Conservation (phyloP, 768 basidiomycete genomes). For the Suillus plorans region DNA sequence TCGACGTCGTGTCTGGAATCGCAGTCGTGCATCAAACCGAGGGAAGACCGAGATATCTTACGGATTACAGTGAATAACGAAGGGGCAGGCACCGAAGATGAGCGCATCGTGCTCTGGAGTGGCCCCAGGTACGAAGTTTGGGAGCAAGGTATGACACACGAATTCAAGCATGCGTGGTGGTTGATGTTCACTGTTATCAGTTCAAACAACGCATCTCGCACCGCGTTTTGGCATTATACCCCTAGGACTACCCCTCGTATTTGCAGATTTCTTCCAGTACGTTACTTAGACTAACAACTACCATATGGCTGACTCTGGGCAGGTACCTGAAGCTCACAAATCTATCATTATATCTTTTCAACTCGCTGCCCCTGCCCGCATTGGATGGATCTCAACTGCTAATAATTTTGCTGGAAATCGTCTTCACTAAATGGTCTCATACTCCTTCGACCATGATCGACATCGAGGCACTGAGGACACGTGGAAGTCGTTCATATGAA, state of each 20-base stretch:
- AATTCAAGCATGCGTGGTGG: background rate
- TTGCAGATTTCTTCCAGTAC: conserved; percentile 53
- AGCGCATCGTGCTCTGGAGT: conserved; percentile 65
- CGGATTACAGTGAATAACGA: conserved; percentile 46
- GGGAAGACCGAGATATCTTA: conserved; percentile 49
- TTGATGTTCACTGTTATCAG: background rate
- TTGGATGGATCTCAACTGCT: conserved; percentile 74
- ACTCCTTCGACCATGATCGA: conserved; percentile 15
- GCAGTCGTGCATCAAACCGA: conserved; percentile 55
- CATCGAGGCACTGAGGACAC: conserved; percentile 18
- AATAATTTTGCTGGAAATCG: conserved; percentile 27
- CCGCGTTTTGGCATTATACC: conserved; percentile 28
- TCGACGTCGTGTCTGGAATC: conserved; percentile 35
- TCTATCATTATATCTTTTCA: conserved; percentile 81
- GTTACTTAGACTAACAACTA: conserved; percentile 23
- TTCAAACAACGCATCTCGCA: background rate
- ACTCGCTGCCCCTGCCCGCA: conserved; percentile 69
- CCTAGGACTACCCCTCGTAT: conserved; percentile 36
- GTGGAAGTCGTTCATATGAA: conserved; percentile 5
- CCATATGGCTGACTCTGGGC: background rate
- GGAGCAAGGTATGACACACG: conserved; percentile 54
- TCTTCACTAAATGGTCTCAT: conserved; percentile 3
- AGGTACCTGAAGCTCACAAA: conserved; percentile 67
- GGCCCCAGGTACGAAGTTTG: conserved; percentile 66
- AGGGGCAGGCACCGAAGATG: background rate